Evolutionary conservation across 108 stramenopile species (phyloP), one percentile per base, ranked within the genome.

Genomic region (Parmales sp.): DNA sequence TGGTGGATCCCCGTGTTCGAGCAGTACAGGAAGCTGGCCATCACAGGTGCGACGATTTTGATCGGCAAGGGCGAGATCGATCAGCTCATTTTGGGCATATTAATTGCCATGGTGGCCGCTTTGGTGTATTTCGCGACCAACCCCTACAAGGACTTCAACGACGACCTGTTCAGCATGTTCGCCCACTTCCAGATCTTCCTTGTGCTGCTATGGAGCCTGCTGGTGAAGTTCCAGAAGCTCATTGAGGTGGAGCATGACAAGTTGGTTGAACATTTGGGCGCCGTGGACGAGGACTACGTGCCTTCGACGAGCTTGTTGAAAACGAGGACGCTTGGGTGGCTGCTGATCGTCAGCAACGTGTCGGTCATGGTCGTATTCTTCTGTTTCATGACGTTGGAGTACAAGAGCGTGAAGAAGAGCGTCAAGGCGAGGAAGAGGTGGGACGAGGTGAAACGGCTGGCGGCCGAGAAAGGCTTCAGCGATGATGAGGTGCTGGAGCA

Each of bases 1-100:
- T 48, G 46, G 46, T 48, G 46, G 46, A 23, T 48, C 8, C 46
- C 46, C 4, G 46, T 48, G 3, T 48, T 48, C 46, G 46, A 48
- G 46, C 46, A 48, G 46, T 48, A 48, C 46, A 48, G 46, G 23
- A 48, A 48, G 46, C 46, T 48, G 46, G 46, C 46, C 46, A 48
- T 48, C 46, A 48, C 46, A 4, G 46, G 46, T 23, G 46, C 23
- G 22, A 48, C 46, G 22, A 48, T 48, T 48, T 23, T 48, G 22
- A 23, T 48, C 46, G 46, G 46, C 22, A 23, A n/a, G 4, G 46
- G 46, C 46, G 23, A n/a, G 22, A 23, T 48, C 8, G 46, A 48
- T 23, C 46, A 48, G 46, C 46, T 48, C 46, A 48, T 48, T 2
- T n/a, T 48, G 46, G 46, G 46, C 3, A 48, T 48, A 23, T 23